These are phyloP conservation scores for Zanthoxylum bungeanum DNA, from an alignment of 345 rosid genomes.

Conservation along the genomic window DNA sequence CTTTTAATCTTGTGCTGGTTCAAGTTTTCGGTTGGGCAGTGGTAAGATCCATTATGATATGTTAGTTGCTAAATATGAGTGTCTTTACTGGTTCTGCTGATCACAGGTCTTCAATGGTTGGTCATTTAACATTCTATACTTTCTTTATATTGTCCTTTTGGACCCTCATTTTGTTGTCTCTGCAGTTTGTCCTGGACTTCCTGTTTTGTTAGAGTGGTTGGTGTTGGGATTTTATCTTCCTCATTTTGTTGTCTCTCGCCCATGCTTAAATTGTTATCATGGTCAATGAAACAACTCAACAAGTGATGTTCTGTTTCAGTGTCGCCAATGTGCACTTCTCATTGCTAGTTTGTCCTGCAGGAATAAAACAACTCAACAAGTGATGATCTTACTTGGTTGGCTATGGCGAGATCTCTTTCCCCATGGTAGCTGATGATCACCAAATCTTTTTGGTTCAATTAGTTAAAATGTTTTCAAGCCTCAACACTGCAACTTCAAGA, in stretches of 20 bases:
- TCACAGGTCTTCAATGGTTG: conserved; percentile 89
- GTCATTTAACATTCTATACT: conserved; percentile 23
- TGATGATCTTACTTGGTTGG: conserved; percentile 86
- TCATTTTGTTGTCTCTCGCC: too few relatives aligned
- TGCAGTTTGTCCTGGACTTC: conserved; percentile 88
- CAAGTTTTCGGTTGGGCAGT: conserved; percentile 44
- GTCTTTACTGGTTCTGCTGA: conserved; percentile 91
- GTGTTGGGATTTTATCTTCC: too few relatives aligned
- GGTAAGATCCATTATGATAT: conserved; percentile 76
- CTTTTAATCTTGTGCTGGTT: conserved; percentile 14
- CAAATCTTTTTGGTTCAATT: conserved; percentile 1
- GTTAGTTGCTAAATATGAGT: conserved; percentile 78
- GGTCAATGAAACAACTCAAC: not conserved
- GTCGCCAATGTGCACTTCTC: conserved; percentile 21
- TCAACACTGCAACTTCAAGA: not conserved
- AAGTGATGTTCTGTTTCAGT: conserved; percentile 6
- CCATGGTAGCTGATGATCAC: conserved; percentile 52
- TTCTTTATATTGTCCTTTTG: conserved; percentile 1
- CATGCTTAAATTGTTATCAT: not conserved
- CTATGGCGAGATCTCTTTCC: conserved; percentile 85
- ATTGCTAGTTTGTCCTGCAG: conserved; percentile 74
- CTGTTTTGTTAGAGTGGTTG: conserved; percentile 81
- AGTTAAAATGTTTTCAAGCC: not conserved
- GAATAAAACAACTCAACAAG: too few relatives aligned
- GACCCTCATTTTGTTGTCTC: conserved; percentile 21